A percentile compares a stretch with the other conserved stretches of the same genome.
These are phyloP conservation scores for Cucumis cinereus DNA, from an alignment of 306 rosid genomes.

Conservation along the genomic window DNA sequence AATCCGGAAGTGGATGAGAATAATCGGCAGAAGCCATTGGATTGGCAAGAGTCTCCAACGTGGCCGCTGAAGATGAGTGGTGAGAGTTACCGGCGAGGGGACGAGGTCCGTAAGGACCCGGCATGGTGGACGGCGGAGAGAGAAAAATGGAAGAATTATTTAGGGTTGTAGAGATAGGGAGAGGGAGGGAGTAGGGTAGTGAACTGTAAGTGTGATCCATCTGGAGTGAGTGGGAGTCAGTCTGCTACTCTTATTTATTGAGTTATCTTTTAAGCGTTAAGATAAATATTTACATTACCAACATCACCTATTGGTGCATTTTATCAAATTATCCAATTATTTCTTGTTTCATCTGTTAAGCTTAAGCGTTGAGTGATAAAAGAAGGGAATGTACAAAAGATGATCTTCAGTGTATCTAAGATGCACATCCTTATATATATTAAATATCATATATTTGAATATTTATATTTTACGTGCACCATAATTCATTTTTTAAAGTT, in stretches of 20 bases:
- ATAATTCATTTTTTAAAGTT: no score
- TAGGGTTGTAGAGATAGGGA: neutral
- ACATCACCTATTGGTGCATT: no score
- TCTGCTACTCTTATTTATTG: neutral
- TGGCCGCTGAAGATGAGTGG: conserved; percentile 16
- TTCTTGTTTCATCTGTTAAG: no score
- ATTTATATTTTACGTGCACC: no score
- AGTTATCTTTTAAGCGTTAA: no score
- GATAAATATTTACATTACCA: no score
- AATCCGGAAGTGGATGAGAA: conserved; percentile 4
- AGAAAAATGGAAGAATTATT: neutral
- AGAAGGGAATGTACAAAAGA: no score
- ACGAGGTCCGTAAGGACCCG: conserved; percentile 23
- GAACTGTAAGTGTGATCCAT: neutral
- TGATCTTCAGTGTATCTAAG: no score
- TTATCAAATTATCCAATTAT: no score
- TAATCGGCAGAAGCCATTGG: conserved; percentile 1
- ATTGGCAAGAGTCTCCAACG: neutral
- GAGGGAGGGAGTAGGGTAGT: neutral
- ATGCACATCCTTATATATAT: no score
- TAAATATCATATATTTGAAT: no score
- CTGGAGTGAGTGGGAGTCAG: neutral
- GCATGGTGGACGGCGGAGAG: conserved; percentile 18
- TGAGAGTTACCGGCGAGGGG: conserved; percentile 8
- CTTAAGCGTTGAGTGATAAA: no score